Conservation (phyloP, 805 yeast genomes). For the Deakozyma indianensis region DNA sequence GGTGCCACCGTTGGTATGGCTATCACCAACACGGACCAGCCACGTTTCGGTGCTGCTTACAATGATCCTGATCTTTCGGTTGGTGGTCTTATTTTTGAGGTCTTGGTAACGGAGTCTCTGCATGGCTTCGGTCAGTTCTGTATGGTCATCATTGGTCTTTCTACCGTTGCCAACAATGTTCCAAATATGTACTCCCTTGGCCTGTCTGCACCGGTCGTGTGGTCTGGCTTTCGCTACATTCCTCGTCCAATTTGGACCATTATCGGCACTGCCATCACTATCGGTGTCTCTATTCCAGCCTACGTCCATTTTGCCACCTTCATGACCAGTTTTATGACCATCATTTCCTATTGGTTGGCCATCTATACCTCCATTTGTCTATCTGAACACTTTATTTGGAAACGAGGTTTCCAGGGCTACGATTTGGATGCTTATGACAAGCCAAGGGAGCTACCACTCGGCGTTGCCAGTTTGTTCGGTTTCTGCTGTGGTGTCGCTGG, state of each 20-base stretch:
- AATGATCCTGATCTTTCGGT: constrained; percentile 26
- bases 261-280: constrained; percentile 55
- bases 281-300: constrained; percentile 84
- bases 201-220: constrained; percentile 71
- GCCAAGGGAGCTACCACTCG: constrained; percentile 49
- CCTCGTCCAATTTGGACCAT: constrained; percentile 81
- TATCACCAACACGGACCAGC: constrained; percentile 26
- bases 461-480: constrained; percentile 64
- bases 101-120: constrained; percentile 64
- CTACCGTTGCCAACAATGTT: constrained; percentile 81
- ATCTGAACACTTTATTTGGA: constrained; percentile 76
- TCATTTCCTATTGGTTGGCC: constrained; percentile 83
- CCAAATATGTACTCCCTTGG: constrained; percentile 91
- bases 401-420: constrained; percentile 46
- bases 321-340: constrained; percentile 78
- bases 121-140: constrained; percentile 87
- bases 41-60: constrained; percentile 37
- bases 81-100: constrained; percentile 75
- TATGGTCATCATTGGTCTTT: constrained; percentile 68
- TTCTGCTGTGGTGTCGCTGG: constrained; percentile 79
- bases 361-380: constrained; percentile 62
- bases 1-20: constrained; percentile 85
- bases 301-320: constrained; percentile 58
- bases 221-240: constrained; percentile 56
- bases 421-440: constrained; percentile 49